Evolutionary conservation across 139 green algal genomes (phyloP).

Genomic region (Coelastrella sp.): DNA sequence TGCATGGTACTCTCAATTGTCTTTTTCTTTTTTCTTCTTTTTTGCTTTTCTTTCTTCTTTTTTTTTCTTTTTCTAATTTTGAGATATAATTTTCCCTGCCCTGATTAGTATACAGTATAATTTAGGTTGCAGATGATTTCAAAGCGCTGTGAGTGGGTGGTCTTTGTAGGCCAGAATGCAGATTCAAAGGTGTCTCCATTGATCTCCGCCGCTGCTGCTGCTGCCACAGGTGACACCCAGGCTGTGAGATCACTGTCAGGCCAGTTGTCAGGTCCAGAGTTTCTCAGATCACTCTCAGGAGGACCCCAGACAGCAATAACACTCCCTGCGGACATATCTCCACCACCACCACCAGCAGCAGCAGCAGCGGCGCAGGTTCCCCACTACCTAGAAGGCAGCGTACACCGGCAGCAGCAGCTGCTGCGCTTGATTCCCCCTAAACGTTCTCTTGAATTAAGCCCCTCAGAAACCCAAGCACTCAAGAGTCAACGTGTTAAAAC

Average conservation of each 20-base stretch:
- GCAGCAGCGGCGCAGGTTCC: slow-evolving; percentile 9
- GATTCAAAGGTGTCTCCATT: too few relatives aligned
- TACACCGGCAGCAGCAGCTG: slow-evolving; percentile 46
- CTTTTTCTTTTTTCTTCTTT: too few relatives aligned
- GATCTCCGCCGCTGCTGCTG: not conserved
- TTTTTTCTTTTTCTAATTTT: too few relatives aligned
- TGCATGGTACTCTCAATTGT: too few relatives aligned
- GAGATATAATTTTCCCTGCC: too few relatives aligned
- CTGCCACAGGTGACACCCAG: not conserved
- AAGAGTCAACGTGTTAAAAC: not conserved
- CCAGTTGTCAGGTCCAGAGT: not conserved
- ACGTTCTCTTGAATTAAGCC: slow-evolving; percentile 4
- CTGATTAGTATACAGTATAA: too few relatives aligned
- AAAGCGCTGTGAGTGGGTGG: too few relatives aligned
- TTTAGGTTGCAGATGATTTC: too few relatives aligned
- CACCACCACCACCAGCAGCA: not conserved
- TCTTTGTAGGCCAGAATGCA: too few relatives aligned
- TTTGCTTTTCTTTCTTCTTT: too few relatives aligned
- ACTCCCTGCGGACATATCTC: not conserved
- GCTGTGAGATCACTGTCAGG: not conserved
- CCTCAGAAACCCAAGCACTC: not conserved
- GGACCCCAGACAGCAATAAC: not conserved
- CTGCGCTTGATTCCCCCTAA: slow-evolving; percentile 37
- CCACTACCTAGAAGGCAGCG: slow-evolving; percentile 19
- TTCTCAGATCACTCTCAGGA: not conserved